Evolutionary conservation across 768 basidiomycete species (phyloP), one percentile per base, ranked within the genome.

Genomic region (Lactarius akahatsu): DNA sequence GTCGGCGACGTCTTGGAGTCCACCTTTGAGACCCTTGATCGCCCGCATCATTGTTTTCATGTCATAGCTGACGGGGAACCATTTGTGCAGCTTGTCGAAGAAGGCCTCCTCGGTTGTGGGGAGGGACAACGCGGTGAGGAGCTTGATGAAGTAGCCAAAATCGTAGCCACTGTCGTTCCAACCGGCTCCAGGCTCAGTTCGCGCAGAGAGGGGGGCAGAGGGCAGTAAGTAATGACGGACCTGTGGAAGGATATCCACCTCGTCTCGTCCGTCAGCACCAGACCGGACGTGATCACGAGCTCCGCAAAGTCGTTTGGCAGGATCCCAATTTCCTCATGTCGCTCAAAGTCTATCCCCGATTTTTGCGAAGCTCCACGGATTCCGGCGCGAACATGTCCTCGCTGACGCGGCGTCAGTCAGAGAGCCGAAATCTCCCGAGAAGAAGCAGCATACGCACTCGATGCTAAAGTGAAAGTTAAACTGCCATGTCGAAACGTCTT

Each of bases 311-410:
- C 90, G 70, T 96, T 93, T 2, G 95, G 94, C 57, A 83, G 77
- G 68, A 99, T 98, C 0, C 97, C 97, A 75, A 91, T 84, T 71
- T 95, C 92, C 69, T 95, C 91, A 73, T 96, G 93, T 61, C 93
- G 85, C 74, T 92, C 89, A 73, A 99, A 96, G 75, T 99, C 95
- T 75, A 98, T 90, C 23, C 97, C 97, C 5, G 94, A 92, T 75
- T 96, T 96, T 76, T 94, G 90, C 59, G 80, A 16, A 96, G 84
- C 61, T 99, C 96, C 71, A 98, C 89, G 54, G 94, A 94, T 64
- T 98, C 96, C n/a, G 95, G 96, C 15, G 94, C 91, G 76, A 91
- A 98, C 94, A 98, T 98, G 78, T 99, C 97, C 62, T 97, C 92
- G 73, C 96, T 98, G 74, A 28, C 57, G 41, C 60, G 40, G 57